Base-by-base conservation (phyloP, 345 rosid genomes). In the Passiflora organensis region DNA sequence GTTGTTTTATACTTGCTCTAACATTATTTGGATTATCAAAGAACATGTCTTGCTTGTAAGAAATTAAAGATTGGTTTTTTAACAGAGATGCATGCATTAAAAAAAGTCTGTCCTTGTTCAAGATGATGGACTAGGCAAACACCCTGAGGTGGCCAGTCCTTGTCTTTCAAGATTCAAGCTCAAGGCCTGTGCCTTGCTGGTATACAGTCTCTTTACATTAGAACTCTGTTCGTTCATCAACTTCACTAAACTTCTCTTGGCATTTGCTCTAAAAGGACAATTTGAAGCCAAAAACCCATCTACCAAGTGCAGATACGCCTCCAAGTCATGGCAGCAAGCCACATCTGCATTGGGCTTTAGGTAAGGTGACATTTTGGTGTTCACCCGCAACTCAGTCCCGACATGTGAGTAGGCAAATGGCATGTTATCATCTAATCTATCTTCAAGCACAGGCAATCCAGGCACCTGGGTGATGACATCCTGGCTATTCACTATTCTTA, bases 211-310 rank as follows among this genome's bases (percentile, higher is more conserved):
- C 65, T 93, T 93, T 13, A 93, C 81, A 58, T 93, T 93, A 1
- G 94, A 76, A 11, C 77, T 67, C 34, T 93, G 96, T 32, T 93
- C 95, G 21, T 78, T 78, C 17, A 93, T 44, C 68, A 93, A 60
- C 70, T 73, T 89, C 46, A 68, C 78, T 13, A 93, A 63, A 69
- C 99, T 93, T 47, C 99, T 75, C 83, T 93, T 93, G 2, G 99
- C 99, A 21, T 89, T 89, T 32, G 86, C 59, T 48, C 96, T 78
- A 49, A 93, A 93, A 5, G 99, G 99, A 61, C 95, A 81, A 51
- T 86, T 70, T 0, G 95, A 72, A 9, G 86, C 82, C 24, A 75
- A 55, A 54, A 77, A 93, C 19, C 99, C 99, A 21, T 93, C 99
- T 17, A 93, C 99, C 51, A 69, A 10, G 41, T 69, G 74, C 2